Conservation (phyloP, 2,329 filamentous ascomycete species). For the Xylariaceae sp. region DNA sequence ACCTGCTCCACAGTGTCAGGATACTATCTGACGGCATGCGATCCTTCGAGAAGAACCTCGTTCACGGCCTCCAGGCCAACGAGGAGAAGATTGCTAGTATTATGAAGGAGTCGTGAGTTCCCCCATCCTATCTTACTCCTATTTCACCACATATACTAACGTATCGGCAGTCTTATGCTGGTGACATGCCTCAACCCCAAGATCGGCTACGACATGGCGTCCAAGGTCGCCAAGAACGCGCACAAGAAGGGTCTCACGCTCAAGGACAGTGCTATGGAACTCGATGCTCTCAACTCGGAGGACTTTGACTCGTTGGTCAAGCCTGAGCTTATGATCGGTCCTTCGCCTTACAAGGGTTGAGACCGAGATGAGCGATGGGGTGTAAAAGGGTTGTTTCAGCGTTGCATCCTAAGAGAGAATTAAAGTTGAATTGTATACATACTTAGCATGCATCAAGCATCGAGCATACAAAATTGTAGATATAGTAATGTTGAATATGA, state of each 20-base stretch:
- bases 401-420: too few species aligned
- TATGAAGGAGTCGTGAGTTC: conserved; percentile 83
- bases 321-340: conserved; percentile 92
- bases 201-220: conserved; percentile 96
- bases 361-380: neutral
- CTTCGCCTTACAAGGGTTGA: conserved; percentile 58
- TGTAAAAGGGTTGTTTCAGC: too few species aligned
- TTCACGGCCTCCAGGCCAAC: conserved; percentile 84
- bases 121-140: neutral
- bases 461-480: too few species aligned
- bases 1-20: conserved; percentile 86
- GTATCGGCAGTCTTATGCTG: conserved; percentile 73
- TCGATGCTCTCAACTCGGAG: conserved; percentile 80
- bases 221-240: conserved; percentile 96
- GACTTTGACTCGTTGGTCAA: conserved; percentile 88
- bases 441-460: too few species aligned
- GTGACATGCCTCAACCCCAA: conserved; percentile 97
- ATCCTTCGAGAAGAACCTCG: conserved; percentile 91
- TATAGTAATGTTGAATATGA: too few species aligned
- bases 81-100: conserved; percentile 87
- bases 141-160: conserved; percentile 2
- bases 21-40: conserved; percentile 89
- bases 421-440: too few species aligned
- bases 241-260: conserved; percentile 97
- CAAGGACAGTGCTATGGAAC: conserved; percentile 89